phyloP scores from a whole-genome alignment of 257 asterid genomes.

The Nicotiana otophora region DNA sequence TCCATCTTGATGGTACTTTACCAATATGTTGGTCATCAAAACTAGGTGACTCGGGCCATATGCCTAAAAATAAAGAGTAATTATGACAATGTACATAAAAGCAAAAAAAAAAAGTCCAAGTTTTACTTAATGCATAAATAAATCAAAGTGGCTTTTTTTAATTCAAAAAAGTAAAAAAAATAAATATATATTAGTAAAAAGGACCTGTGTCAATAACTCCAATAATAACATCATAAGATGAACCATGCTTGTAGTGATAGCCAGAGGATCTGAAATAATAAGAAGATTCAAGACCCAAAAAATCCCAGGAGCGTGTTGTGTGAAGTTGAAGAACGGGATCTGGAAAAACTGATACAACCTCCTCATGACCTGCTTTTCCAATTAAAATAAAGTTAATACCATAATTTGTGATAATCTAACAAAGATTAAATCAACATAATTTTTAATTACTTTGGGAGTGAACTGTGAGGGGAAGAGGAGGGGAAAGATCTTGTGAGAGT shows the following conservation, averaged over 20 bases:
- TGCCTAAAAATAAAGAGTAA: slow-evolving; percentile 31
- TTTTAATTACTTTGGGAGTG: too few relatives aligned
- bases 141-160: not conserved
- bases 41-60: slow-evolving; percentile 87
- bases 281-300: slow-evolving; percentile 37
- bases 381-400: not conserved
- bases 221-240: slow-evolving; percentile 49
- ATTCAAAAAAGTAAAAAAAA: not conserved
- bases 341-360: slow-evolving; percentile 68
- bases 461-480: too few relatives aligned
- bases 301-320: slow-evolving; percentile 86
- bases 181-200: not conserved
- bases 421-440: too few relatives aligned
- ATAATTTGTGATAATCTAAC: too few relatives aligned
- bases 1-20: slow-evolving; percentile 68
- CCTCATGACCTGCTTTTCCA: slow-evolving; percentile 35
- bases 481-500: too few relatives aligned
- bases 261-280: slow-evolving; percentile 11
- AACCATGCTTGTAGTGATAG: slow-evolving; percentile 17
- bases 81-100: not conserved
- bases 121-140: too few relatives aligned
- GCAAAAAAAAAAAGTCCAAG: too few relatives aligned
- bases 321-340: slow-evolving; percentile 70
- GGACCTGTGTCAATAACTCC: slow-evolving; percentile 82
- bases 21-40: slow-evolving; percentile 52